Percentiles rank a stretch among this genome's conserved stretches.
phyloP scores from a whole-genome alignment of 2,329 filamentous ascomycete species.

The Cryphonectria japonica region DNA sequence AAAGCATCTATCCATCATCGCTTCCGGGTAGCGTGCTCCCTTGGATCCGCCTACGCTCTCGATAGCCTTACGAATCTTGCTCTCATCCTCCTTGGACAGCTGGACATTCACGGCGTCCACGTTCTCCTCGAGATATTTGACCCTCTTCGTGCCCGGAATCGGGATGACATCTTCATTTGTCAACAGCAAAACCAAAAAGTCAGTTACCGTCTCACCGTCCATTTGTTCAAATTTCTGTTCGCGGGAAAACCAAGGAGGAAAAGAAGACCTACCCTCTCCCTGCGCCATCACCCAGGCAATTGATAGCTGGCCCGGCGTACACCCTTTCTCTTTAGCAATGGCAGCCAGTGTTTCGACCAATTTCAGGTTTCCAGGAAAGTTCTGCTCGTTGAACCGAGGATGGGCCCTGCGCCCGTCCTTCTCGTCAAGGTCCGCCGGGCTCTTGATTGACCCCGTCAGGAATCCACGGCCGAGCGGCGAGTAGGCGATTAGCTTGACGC shows the following conservation, averaged over 20 bases:
- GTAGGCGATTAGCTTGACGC: conserved; percentile 57
- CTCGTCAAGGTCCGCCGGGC: conserved; percentile 47
- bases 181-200: background rate
- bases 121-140: conserved; percentile 33
- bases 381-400: conserved; percentile 50
- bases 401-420: conserved; percentile 44
- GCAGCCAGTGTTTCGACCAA: conserved; percentile 35
- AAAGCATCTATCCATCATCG: conserved; percentile 16
- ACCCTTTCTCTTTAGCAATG: conserved; percentile 40
- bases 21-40: conserved; percentile 23
- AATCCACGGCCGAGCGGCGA: conserved; percentile 60
- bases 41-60: conserved; percentile 34
- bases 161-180: conserved; percentile 39
- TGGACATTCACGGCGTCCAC: conserved; percentile 38
- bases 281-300: conserved; percentile 58
- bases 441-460: conserved; percentile 51
- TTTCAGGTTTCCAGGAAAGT: conserved; percentile 54
- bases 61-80: conserved; percentile 42
- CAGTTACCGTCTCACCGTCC: background rate
- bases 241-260: background rate
- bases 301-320: conserved; percentile 54
- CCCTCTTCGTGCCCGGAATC: conserved; percentile 41
- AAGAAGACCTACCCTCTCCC: conserved; percentile 38
- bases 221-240: too few relatives aligned
- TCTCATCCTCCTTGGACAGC: conserved; percentile 42